phyloP scores from a whole-genome alignment of 352 stramenopile species.

The Aphanomyces astaci region DNA sequence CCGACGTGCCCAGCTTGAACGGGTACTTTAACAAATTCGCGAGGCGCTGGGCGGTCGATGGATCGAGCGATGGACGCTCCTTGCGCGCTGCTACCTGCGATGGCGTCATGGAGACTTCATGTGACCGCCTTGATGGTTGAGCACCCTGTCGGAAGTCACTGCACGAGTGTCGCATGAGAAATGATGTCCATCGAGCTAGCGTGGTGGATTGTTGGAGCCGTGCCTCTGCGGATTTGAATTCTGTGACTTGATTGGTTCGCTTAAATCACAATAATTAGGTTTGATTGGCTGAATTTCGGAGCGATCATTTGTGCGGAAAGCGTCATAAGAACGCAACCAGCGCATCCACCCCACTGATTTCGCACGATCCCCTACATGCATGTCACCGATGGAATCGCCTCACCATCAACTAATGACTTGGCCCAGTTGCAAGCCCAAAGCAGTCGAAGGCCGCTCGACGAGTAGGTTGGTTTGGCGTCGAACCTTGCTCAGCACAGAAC shows the following conservation, averaged over 20 bases:
- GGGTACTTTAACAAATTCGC: not conserved
- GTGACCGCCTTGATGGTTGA: no score
- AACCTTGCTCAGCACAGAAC: not conserved
- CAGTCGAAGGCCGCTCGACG: not conserved
- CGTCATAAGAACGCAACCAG: not conserved
- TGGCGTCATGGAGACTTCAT: no score
- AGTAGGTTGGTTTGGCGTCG: not conserved
- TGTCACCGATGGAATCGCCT: not conserved
- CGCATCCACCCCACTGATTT: not conserved
- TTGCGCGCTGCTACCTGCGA: no score
- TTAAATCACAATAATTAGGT: not conserved
- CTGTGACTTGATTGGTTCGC: not conserved
- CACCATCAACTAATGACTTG: not conserved
- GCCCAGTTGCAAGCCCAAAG: not conserved
- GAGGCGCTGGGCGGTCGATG: not conserved
- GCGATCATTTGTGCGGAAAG: not conserved
- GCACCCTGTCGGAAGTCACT: not conserved
- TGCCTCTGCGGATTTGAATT: not conserved
- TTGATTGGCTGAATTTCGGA: not conserved
- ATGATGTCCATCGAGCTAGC: no score
- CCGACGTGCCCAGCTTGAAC: not conserved
- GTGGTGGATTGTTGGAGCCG: not conserved
- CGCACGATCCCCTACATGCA: not conserved
- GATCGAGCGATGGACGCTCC: not conserved
- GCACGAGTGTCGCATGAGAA: not conserved